These are phyloP conservation scores for Saururus chinensis DNA, from an alignment of 164 flowering plant species.

Conservation along the genomic window DNA sequence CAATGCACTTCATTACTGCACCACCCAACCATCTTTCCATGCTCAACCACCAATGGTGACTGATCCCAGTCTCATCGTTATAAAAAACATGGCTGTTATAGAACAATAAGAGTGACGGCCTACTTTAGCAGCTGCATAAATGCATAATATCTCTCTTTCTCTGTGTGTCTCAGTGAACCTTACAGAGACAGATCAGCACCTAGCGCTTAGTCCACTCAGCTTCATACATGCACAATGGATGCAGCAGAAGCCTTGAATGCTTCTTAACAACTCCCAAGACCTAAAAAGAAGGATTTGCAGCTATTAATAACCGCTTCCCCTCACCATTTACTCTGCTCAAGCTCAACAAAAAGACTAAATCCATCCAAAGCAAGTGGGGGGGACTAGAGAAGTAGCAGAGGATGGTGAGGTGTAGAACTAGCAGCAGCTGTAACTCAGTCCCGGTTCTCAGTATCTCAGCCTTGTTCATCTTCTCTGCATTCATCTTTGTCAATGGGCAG, in stretches of 20 bases:
- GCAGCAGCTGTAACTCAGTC: no score
- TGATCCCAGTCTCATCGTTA: background rate
- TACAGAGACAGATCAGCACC: background rate
- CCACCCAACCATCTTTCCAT: background rate
- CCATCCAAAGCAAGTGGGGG: background rate
- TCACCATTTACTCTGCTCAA: background rate
- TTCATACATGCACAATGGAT: background rate
- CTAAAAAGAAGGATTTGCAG: background rate
- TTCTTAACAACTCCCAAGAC: background rate
- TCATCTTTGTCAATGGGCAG: conserved; percentile 11
- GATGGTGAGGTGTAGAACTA: background rate
- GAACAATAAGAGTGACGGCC: background rate
- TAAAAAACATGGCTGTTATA: background rate
- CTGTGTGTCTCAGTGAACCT: background rate
- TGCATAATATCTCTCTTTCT: background rate
- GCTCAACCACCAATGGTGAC: background rate
- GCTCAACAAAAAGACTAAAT: background rate
- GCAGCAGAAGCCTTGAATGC: background rate
- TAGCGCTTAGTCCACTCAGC: background rate
- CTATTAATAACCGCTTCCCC: background rate
- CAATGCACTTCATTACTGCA: background rate
- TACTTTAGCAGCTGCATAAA: background rate
- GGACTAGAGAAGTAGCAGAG: background rate
- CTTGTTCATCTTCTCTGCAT: background rate
- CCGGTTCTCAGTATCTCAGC: background rate